phyloP scores from a whole-genome alignment of 1,139 yeast species.

The Zygotorulaspora mrakii region DNA sequence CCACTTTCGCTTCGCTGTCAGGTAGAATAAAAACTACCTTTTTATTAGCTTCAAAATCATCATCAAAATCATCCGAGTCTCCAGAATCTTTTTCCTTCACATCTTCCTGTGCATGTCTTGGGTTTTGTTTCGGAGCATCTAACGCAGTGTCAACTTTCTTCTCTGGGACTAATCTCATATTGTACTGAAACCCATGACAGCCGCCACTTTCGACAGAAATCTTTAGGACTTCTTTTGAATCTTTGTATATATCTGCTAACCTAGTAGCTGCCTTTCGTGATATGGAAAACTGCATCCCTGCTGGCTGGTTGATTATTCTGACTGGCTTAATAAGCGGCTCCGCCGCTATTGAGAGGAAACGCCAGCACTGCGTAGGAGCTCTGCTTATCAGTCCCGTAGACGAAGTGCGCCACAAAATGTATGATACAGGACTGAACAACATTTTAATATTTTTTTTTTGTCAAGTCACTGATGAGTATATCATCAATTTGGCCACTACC shows the following conservation, averaged over 20 bases:
- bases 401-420: background rate
- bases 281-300: slow-evolving; percentile 37
- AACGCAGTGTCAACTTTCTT: slow-evolving; percentile 34
- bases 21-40: slow-evolving; percentile 27
- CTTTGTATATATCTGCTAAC: slow-evolving; percentile 51
- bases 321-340: slow-evolving; percentile 21
- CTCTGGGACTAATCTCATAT: slow-evolving; percentile 57
- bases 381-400: background rate
- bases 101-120: slow-evolving; percentile 4
- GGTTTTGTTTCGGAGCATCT: background rate
- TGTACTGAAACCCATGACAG: slow-evolving; percentile 95
- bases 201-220: slow-evolving; percentile 96
- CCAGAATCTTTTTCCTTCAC: slow-evolving; percentile 49
- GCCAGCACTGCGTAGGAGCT: background rate
- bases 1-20: slow-evolving; percentile 41
- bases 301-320: slow-evolving; percentile 24
- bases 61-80: slow-evolving; percentile 57
- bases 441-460: too few relatives aligned
- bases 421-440: too few relatives aligned
- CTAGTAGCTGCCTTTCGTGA: slow-evolving; percentile 50
- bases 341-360: slow-evolving; percentile 4
- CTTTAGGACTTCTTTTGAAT: slow-evolving; percentile 56
- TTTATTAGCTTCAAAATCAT: slow-evolving; percentile 38
- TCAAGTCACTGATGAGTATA: too few relatives aligned
- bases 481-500: too few relatives aligned